A percentile compares a stretch with the other conserved stretches of the same genome.
phyloP scores from a whole-genome alignment of 768 basidiomycete species.

The Trametes elegans region DNA sequence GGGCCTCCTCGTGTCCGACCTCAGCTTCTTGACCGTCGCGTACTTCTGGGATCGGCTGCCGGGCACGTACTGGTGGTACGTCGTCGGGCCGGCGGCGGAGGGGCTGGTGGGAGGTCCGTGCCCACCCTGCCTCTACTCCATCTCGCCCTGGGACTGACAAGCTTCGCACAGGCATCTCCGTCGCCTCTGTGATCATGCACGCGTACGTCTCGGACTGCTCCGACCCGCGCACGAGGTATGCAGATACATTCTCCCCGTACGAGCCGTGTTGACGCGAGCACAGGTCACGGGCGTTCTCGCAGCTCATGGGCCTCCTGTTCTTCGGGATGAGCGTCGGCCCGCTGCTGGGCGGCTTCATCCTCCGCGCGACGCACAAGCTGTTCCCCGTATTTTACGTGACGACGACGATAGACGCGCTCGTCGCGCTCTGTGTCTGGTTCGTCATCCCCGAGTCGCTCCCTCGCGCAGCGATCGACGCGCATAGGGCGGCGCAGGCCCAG shows the following conservation, averaged over 20 bases:
- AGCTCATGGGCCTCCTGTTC: slow-evolving; percentile 66
- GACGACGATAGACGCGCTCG: slow-evolving; percentile 45
- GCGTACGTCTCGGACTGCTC: slow-evolving; percentile 74
- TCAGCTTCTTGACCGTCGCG: slow-evolving; percentile 66
- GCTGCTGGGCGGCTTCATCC: slow-evolving; percentile 61
- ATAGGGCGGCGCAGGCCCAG: slow-evolving; percentile 19
- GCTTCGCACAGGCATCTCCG: slow-evolving; percentile 7
- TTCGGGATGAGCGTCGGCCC: slow-evolving; percentile 77
- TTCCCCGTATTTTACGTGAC: slow-evolving; percentile 78
- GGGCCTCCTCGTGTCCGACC: slow-evolving; percentile 61
- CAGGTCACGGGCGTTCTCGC: slow-evolving; percentile 66
- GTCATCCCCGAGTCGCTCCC: slow-evolving; percentile 80
- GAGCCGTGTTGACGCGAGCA: too few relatives aligned
- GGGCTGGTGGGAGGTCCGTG: slow-evolving; percentile 71
- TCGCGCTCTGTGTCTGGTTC: slow-evolving; percentile 48
- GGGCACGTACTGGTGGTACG: slow-evolving; percentile 79
- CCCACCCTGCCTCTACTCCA: neutral
- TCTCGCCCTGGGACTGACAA: neutral
- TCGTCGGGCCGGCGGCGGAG: slow-evolving; percentile 63
- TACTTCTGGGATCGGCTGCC: slow-evolving; percentile 59
- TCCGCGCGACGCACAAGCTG: slow-evolving; percentile 51
- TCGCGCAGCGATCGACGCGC: slow-evolving; percentile 41
- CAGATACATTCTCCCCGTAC: too few relatives aligned
- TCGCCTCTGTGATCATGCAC: slow-evolving; percentile 48
- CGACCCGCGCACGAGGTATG: slow-evolving; percentile 51